Base-by-base conservation (phyloP, 1,284 basidiomycete species). In the Rhodotorula sp. region DNA sequence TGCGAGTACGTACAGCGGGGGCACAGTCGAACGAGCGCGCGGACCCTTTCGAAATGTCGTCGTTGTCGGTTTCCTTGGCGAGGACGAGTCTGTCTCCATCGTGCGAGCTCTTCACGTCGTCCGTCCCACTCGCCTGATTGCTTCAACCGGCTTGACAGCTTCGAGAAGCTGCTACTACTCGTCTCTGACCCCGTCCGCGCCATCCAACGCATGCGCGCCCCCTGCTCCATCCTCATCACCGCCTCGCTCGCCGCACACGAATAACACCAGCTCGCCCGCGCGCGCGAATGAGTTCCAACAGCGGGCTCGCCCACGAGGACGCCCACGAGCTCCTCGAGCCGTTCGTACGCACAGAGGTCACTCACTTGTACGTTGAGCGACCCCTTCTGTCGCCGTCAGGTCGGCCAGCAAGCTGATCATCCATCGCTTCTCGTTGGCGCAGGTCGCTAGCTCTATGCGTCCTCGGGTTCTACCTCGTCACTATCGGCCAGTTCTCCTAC, bases 401-500 rank as follows among this genome's bases (percentile, higher is more conserved):
- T 44, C 40, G 40, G 40, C 3, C 40, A 44, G 15, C 40, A 13
- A 44, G 40, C 40, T 44, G 13, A 54, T 30, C 65, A 64, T 31
- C 26, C 50, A 40, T 62, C 22, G 71, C 68, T n/a, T 68, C 51
- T 58, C 60, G 30, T 22, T 44, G 5, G 40, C 37, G 64, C 34
- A 60, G 69, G 47, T 64, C 63, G 7, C 34, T 69, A 2, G 67
- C 70, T 4, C 61, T 74, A 2, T 56, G 57, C 57, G 59, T 74
- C 13, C 34, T 71, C 31, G 70, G 72, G 0, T 61, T 46, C 22
- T 74, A 71, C 61, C 50, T 81, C 62, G 73, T 76, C 26, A 54
- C 79, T 22, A 69, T 81, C 59, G 81, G 80, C 1, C 78, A 82
- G 9, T 67, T 81, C 50, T 79, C 77, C 40, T 82, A 80, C 67